Evolutionary conservation across 2,329 filamentous ascomycete species (phyloP), one percentile per base, ranked within the genome.

Genomic region (Elsinoe perseae): DNA sequence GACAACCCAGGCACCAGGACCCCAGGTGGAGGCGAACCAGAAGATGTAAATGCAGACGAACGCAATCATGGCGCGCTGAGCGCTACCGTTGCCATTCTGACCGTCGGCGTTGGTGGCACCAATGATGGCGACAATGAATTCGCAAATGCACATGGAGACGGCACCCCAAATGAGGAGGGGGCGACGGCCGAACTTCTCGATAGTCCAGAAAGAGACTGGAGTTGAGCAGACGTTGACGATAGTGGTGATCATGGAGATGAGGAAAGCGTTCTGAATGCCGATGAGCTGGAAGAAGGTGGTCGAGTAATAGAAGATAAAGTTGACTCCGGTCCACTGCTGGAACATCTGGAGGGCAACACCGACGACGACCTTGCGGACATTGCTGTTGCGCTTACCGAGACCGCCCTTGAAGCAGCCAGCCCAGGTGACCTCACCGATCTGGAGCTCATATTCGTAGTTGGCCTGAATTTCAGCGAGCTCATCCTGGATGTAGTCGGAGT

Each of bases 31-130:
- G 50, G 89, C 89, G 70, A 95, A 95, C 78, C 85, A 92, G 79
- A 88, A 90, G 77, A 95, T 89, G 80, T 91, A 93, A 73, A 95
- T 83, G 74, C 86, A 88, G 67, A 93, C 92, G 74, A 95, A 93
- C 58, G 87, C 82, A 62, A 95, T 89, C 76, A 91, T 66, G 56
- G 63, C 62, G 56, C 69, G 68, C 56, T 68, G 68, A 10, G 84
- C 84, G 2, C 74, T 61, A 55, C 78, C 71, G 70, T 84, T 71
- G n/a, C 64, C 68, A 20, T 52, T 52, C 30, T 21, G n/a, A 2
- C 48, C 48, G 43, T 54, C 53, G 1, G 60, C 64, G 14, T 62
- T 62, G 0, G 73, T 65, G 12, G 65, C 69, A 32, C 77, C 80
- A 52, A 80, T 72, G 59, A 92, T 89, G 64, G 83, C 90, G 56